phyloP scores from a whole-genome alignment of 2,329 filamentous ascomycete genomes.

The Botrytis galanthina region DNA sequence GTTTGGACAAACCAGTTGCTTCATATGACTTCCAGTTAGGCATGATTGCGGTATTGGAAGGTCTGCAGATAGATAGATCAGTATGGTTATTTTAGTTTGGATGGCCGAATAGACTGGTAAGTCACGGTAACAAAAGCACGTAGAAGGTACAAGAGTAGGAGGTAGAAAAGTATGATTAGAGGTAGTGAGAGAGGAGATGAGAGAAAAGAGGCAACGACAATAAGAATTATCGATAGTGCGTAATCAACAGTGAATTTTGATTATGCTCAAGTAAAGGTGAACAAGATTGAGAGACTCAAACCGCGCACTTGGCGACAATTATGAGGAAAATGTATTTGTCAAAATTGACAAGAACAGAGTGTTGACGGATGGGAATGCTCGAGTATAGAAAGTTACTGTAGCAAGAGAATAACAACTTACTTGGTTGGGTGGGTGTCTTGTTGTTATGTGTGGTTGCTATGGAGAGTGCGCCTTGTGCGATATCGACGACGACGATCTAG shows the following conservation, averaged over 20 bases:
- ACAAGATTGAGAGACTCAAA: slow-evolving; percentile 1
- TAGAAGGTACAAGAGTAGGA: not conserved
- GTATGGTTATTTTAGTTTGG: not conserved
- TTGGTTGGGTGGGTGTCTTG: not conserved
- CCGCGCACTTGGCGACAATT: not conserved
- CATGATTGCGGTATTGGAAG: slow-evolving; percentile 41
- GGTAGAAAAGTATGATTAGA: not conserved
- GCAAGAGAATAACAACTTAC: not conserved
- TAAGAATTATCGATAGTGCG: not conserved
- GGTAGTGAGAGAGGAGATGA: not conserved
- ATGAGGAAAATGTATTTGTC: not conserved
- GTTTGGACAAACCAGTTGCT: slow-evolving; percentile 41
- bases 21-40: slow-evolving; percentile 61
- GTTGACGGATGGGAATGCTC: not conserved
- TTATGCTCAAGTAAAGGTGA: slow-evolving; percentile 10
- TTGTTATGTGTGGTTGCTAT: not conserved
- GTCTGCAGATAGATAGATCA: slow-evolving; percentile 4
- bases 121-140: not conserved
- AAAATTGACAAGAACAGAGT: not conserved
- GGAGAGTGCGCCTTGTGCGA: not conserved
- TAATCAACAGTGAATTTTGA: not conserved
- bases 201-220: not conserved
- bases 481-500: not conserved
- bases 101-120: not conserved
- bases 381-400: not conserved